A percentile compares a stretch with the other conserved stretches of the same genome.
Conservation (phyloP, 73 alveolate genomes). For the Vitrella brassicaformis region DNA sequence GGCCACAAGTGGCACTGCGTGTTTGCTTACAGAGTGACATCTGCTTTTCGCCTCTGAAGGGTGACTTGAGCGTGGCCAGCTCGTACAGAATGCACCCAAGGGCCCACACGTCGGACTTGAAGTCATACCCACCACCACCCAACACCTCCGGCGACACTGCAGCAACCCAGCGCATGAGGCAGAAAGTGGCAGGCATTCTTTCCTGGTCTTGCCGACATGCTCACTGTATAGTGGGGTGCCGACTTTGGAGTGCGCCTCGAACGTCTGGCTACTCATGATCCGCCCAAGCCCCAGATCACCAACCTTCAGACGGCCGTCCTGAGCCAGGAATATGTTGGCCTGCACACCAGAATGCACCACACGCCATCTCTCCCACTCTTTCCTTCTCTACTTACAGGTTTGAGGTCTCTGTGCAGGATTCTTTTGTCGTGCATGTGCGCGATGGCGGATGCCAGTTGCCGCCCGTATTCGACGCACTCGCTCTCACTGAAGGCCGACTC, state of each 20-base stretch:
- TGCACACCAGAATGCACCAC: no score
- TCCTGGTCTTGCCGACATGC: no score
- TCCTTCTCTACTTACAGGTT: no score
- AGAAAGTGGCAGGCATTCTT: no score
- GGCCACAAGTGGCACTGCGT: no score
- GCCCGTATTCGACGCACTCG: constrained; percentile 71
- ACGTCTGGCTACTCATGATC: constrained; percentile 71
- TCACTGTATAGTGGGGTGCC: constrained; percentile 95
- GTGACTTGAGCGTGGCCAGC: constrained; percentile 69
- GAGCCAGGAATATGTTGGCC: constrained; percentile 77
- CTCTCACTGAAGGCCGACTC: constrained; percentile 68
- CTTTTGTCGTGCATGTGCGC: constrained; percentile 89
- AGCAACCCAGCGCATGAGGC: no score
- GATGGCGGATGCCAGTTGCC: constrained; percentile 73
- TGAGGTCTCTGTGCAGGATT: constrained; percentile 88
- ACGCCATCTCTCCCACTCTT: no score
- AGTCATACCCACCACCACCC: constrained; percentile 87
- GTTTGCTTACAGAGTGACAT: no score
- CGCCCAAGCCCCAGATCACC: constrained; percentile 94
- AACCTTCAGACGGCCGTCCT: constrained; percentile 70
- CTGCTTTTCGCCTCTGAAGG: no score
- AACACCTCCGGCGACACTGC: constrained; percentile 40
- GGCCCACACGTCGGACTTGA: constrained; percentile 88
- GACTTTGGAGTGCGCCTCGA: constrained; percentile 84
- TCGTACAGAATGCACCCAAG: constrained; percentile 93